These are phyloP conservation scores for Podospora fimiseda DNA, from an alignment of 495 filamentous ascomycete genomes.

Conservation along the genomic window DNA sequence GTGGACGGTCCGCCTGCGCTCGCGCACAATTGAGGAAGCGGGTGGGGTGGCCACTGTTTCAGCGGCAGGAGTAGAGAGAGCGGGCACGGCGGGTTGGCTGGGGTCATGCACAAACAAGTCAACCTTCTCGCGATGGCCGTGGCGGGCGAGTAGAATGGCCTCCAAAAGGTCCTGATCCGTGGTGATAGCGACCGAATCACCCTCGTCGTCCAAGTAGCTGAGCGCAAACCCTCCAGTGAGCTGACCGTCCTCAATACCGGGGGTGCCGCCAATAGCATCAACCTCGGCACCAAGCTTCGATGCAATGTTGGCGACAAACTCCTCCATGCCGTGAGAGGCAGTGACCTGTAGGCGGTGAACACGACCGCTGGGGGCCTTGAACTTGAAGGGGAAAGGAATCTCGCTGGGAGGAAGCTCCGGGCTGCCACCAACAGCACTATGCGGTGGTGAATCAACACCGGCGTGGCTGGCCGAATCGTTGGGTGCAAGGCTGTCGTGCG, in stretches of 20 bases:
- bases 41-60: conserved; percentile 45
- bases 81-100: conserved; percentile 68
- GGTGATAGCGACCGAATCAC: conserved; percentile 95
- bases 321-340: conserved; percentile 70
- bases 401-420: conserved; percentile 53
- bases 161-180: conserved; percentile 90
- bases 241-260: conserved; percentile 68
- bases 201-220: conserved; percentile 96
- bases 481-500: conserved; percentile 75
- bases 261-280: conserved; percentile 76
- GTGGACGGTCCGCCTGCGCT: conserved; percentile 51
- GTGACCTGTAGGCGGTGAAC: conserved; percentile 87
- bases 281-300: conserved; percentile 85
- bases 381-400: conserved; percentile 92
- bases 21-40: conserved; percentile 47
- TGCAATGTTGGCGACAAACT: conserved; percentile 71
- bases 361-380: conserved; percentile 94
- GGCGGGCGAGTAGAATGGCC: conserved; percentile 76
- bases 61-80: conserved; percentile 60
- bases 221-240: conserved; percentile 81
- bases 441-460: conserved; percentile 68
- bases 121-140: conserved; percentile 77
- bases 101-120: conserved; percentile 97
- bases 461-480: conserved; percentile 92
- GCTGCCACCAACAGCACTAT: conserved; percentile 46